A percentile compares a stretch with the other conserved stretches of the same genome.
Evolutionary conservation across 148 eudicot species (phyloP).

Genomic region (Heliosperma pusillum): DNA sequence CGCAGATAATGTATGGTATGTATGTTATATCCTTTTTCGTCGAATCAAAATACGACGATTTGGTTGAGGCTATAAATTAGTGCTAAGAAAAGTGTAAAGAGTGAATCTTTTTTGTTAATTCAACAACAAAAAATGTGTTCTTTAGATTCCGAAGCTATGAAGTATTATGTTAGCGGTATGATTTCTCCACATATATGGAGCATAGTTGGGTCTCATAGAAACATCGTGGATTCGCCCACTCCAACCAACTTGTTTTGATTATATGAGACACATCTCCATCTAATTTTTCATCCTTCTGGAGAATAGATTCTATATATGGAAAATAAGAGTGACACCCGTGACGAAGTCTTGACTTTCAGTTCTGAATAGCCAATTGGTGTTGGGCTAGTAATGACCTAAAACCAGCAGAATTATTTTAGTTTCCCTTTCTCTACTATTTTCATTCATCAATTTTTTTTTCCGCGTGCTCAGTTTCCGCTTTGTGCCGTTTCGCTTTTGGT

Average conservation of each 20-base stretch:
- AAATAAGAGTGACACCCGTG: neutral
- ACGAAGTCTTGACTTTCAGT: neutral
- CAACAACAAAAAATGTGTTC: neutral
- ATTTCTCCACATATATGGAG: neutral
- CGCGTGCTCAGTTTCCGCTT: too few relatives aligned
- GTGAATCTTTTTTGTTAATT: neutral
- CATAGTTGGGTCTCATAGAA: neutral
- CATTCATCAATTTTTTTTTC: too few relatives aligned
- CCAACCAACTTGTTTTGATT: neutral
- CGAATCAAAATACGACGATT: neutral
- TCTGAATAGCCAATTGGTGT: neutral
- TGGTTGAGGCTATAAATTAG: neutral
- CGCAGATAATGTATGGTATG: slow-evolving; percentile 92
- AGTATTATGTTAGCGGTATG: neutral
- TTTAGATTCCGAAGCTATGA: neutral
- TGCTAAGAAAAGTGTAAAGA: neutral
- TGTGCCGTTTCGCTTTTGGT: too few relatives aligned
- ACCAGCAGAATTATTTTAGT: too few relatives aligned
- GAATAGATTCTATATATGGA: neutral
- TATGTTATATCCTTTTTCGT: slow-evolving; percentile 27
- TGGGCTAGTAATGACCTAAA: neutral
- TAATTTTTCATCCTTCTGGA: neutral
- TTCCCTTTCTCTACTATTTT: too few relatives aligned
- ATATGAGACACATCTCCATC: neutral
- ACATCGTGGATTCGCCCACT: neutral